Conservation (phyloP, 805 yeast genomes). For the Candida boleticola region DNA sequence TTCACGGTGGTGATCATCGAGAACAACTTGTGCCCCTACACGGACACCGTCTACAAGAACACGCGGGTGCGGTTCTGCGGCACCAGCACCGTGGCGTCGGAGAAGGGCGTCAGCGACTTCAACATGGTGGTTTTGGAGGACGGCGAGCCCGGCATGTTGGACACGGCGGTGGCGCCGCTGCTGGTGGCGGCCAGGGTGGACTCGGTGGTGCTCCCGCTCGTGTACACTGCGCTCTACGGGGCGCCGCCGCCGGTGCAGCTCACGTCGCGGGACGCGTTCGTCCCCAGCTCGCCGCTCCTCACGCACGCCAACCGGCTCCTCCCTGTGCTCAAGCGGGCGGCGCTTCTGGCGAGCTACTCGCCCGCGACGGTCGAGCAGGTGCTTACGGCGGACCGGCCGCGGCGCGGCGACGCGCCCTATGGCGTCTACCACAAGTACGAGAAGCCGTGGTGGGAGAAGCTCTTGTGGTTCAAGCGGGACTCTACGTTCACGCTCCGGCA, state of each 20-base stretch:
- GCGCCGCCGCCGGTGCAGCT: background rate
- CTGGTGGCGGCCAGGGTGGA: background rate
- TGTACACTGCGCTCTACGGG: background rate
- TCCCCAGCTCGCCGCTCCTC: slow-evolving; percentile 4
- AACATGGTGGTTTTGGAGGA: slow-evolving; percentile 8
- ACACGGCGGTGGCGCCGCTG: slow-evolving; percentile 3
- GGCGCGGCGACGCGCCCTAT: background rate
- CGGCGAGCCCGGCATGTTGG: slow-evolving; percentile 10
- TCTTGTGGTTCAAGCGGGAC: slow-evolving; percentile 3
- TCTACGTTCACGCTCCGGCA: slow-evolving; percentile 4
- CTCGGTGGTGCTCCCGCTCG: background rate
- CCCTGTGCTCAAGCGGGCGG: background rate
- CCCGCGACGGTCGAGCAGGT: background rate
- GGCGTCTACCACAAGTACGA: slow-evolving; percentile 3
- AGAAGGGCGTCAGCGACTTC: slow-evolving; percentile 3
- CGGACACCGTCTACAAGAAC: slow-evolving; percentile 12
- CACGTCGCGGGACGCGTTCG: background rate
- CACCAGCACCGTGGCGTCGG: slow-evolving; percentile 3
- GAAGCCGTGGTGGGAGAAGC: background rate
- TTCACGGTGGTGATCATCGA: background rate
- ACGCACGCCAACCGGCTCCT: background rate
- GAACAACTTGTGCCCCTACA: slow-evolving; percentile 9
- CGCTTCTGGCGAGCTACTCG: background rate
- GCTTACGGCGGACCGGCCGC: slow-evolving; percentile 5
- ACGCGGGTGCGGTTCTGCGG: slow-evolving; percentile 11